These are phyloP conservation scores for Sporothrix euskadiensis DNA, from an alignment of 2,329 filamentous ascomycete genomes.

Conservation along the genomic window DNA sequence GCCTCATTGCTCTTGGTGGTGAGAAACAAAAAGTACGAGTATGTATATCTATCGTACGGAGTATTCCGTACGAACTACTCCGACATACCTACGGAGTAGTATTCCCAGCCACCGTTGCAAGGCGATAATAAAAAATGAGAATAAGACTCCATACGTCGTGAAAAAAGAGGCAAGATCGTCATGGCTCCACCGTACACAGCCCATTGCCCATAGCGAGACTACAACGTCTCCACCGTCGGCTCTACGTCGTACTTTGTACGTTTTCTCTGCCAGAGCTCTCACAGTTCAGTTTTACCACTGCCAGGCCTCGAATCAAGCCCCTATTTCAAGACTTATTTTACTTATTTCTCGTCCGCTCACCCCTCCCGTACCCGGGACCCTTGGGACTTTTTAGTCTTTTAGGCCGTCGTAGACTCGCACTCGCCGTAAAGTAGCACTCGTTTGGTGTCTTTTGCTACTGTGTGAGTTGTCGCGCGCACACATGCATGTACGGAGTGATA, in stretches of 20 bases:
- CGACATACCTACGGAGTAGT: neutral
- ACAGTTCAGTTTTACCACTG: neutral
- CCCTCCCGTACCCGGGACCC: conserved; percentile 1
- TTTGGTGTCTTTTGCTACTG: neutral
- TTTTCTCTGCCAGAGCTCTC: neutral
- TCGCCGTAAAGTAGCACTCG: neutral
- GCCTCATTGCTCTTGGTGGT: neutral
- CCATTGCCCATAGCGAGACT: neutral
- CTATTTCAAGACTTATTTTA: neutral
- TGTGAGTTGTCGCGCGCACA: neutral
- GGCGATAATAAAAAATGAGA: neutral
- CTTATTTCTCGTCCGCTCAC: neutral
- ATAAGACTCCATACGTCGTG: neutral
- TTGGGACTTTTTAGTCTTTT: neutral
- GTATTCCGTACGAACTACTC: neutral
- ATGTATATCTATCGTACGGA: neutral
- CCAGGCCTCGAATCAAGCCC: neutral
- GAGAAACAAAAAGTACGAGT: neutral
- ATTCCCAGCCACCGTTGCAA: conserved; percentile 1
- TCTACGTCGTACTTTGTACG: neutral
- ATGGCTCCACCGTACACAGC: neutral
- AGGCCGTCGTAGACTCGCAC: neutral
- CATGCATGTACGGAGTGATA: neutral
- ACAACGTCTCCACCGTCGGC: neutral
- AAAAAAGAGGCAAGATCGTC: conserved; percentile 1